phyloP scores from a whole-genome alignment of 2,329 filamentous ascomycete genomes.

The Trichoderma aggressivum region DNA sequence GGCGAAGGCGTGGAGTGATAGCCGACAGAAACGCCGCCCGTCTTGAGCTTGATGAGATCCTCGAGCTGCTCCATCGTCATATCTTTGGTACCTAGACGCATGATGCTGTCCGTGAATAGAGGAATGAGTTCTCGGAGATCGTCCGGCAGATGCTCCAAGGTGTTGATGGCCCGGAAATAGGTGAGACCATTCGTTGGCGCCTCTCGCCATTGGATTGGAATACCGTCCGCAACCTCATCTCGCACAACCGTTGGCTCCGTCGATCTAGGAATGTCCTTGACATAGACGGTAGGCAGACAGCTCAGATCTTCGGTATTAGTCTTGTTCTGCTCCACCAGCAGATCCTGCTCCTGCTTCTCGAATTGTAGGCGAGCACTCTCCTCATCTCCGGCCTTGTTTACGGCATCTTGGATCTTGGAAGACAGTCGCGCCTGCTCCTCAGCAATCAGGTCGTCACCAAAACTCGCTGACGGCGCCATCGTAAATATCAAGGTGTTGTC shows the following conservation, averaged over 20 bases:
- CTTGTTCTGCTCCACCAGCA: slow-evolving; percentile 79
- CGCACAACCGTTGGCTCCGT: slow-evolving; percentile 60
- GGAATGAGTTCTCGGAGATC: slow-evolving; percentile 82
- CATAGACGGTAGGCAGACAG: slow-evolving; percentile 82
- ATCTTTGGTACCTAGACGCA: slow-evolving; percentile 85
- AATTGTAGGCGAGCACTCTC: slow-evolving; percentile 69
- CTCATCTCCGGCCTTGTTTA: slow-evolving; percentile 65
- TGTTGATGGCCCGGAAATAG: slow-evolving; percentile 88
- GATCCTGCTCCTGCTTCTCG: slow-evolving; percentile 71
- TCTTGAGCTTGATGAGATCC: slow-evolving; percentile 93
- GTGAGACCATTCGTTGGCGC: slow-evolving; percentile 93
- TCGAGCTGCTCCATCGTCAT: slow-evolving; percentile 93
- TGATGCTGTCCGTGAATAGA: slow-evolving; percentile 85
- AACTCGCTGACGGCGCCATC: slow-evolving; percentile 81
- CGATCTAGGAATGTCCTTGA: slow-evolving; percentile 80
- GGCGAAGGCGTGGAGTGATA: slow-evolving; percentile 82
- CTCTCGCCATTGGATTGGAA: slow-evolving; percentile 83
- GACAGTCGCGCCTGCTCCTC: slow-evolving; percentile 77
- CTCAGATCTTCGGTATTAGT: slow-evolving; percentile 81
- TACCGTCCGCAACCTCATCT: slow-evolving; percentile 62
- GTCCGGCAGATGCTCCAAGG: slow-evolving; percentile 73
- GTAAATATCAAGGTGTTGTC: slow-evolving; percentile 87
- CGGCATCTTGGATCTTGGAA: slow-evolving; percentile 67
- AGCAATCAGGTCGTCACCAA: slow-evolving; percentile 66
- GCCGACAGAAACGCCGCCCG: slow-evolving; percentile 80